phyloP scores from a whole-genome alignment of 306 rosid genomes.

The Medicago arabica region DNA sequence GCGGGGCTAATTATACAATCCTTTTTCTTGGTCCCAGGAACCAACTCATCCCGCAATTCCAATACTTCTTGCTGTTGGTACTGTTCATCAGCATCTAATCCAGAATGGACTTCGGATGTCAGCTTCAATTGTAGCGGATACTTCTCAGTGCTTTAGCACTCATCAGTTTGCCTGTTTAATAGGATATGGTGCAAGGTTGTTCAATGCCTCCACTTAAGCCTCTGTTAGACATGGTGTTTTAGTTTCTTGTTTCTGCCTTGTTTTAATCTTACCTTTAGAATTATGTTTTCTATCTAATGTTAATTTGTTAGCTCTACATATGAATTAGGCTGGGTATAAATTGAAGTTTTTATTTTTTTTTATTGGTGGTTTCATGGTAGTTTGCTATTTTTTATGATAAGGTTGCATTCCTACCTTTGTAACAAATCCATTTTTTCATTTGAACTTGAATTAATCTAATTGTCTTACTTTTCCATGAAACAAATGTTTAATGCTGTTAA shows the following conservation, averaged over 20 bases:
- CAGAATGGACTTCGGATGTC: conserved; percentile 92
- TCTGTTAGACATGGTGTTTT: conserved; percentile 32
- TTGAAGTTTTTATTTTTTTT: conserved; percentile 19
- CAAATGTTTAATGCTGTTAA: conserved; percentile 35
- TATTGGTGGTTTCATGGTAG: conserved; percentile 2
- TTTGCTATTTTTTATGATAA: conserved; percentile 36
- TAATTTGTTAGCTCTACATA: conserved; percentile 5
- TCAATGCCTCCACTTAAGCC: conserved; percentile 34
- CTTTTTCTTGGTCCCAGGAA: conserved; percentile 56
- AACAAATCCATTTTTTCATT: conserved; percentile 31
- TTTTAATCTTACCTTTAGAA: conserved; percentile 26
- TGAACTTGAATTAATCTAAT: conserved; percentile 29
- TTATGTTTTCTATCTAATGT: conserved; percentile 1
- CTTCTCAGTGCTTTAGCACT: conserved; percentile 99
- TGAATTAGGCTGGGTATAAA: conserved; percentile 27
- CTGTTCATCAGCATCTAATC: conserved; percentile 98
- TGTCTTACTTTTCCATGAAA: conserved; percentile 12
- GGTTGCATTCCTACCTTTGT: conserved; percentile 29
- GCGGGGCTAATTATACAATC: conserved; percentile 37
- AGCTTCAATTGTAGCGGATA: conserved; percentile 87
- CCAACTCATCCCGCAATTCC: conserved; percentile 97
- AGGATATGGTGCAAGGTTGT: conserved; percentile 99
- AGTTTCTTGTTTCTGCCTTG: conserved; percentile 17
- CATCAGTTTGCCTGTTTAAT: conserved; percentile 98
- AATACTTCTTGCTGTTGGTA: conserved; percentile 95